Base-by-base conservation (phyloP, 1,284 basidiomycete genomes). In the Takashimella tepidaria region DNA sequence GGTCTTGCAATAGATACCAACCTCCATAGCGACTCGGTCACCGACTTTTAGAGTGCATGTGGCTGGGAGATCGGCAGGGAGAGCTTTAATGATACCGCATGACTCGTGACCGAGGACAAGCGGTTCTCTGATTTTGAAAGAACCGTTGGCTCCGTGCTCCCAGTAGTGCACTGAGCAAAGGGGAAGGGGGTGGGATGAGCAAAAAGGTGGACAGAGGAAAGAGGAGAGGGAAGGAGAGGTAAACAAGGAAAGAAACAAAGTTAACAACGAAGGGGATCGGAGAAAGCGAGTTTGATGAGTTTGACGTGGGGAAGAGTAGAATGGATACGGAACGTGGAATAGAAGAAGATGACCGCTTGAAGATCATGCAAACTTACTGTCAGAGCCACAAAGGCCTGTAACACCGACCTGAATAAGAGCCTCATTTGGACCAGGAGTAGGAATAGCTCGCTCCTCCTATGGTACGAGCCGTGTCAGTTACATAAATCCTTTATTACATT, bases 41-140 rank as follows among this genome's bases (percentile, higher is more conserved):
- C 93, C 92, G 22, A 87, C 82, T 22, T 81, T 78, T 58, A 96
- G 78, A 10, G 59, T 58, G 23, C 59, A 61, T n/a, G 58, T 54
- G 1, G 59, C 31, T 27, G 67, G 64, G 1, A 64, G 60, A 27
- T 60, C 54, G 20, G 64, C 51, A 20, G 68, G 68, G 24, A 74
- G 55, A 21, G 68, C 62, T 4, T 69, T 69, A 60, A 74, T 62
- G 58, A 89, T 77, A 40, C 92, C 92, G 22, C 89, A 84, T 0
- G 91, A 83, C 79, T 97, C 92, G 76, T 97, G 92, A 24, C 92
- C 92, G 41, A 97, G 85, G 48, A 92, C 87, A 57, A 97, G 82
- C 84, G 90, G 37, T 83, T 84, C 53, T 8, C 64, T 68, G 57
- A 96, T 80, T 49, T 85, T 86, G 77, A 95, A 96, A 73, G 90